A percentile compares a stretch with the other conserved stretches of the same genome.
Conservation (phyloP, 2,329 filamentous ascomycete species). For the Colletotrichum australisinense region DNA sequence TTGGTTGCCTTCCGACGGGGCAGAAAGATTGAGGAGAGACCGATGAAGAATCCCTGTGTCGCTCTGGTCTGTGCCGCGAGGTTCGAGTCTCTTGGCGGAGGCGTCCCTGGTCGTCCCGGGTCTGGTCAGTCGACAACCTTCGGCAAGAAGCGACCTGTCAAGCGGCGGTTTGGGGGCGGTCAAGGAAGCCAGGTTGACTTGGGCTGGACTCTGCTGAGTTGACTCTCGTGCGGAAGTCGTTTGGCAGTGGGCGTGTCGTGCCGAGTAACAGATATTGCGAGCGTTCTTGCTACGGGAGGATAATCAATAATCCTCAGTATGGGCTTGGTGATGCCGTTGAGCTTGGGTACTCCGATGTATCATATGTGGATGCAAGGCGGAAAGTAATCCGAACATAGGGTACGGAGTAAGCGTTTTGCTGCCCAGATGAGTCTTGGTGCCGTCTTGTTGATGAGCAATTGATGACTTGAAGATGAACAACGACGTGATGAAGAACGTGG, state of each 20-base stretch:
- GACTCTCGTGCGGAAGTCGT: not conserved
- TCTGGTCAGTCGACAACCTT: constrained; percentile 9
- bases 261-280: not conserved
- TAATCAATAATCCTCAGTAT: not conserved
- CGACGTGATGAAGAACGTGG: not conserved
- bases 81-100: constrained; percentile 24
- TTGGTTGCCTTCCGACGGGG: not conserved
- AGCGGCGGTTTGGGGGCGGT: constrained; percentile 27
- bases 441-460: not conserved
- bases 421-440: not conserved
- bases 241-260: not conserved
- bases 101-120: constrained; percentile 6
- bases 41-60: constrained; percentile 26
- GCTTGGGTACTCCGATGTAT: not conserved
- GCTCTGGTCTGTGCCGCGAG: constrained; percentile 33
- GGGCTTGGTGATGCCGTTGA: not conserved
- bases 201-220: not conserved
- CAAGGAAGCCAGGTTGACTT: constrained; percentile 23
- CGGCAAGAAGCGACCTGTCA: constrained; percentile 31
- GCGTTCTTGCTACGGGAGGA: not conserved
- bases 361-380: not conserved
- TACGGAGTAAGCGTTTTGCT: not conserved
- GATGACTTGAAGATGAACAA: not conserved
- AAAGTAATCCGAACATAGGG: not conserved
- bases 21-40: not conserved